These are phyloP conservation scores for Lipomyces oligophaga DNA, from an alignment of 805 yeast genomes.

Conservation along the genomic window DNA sequence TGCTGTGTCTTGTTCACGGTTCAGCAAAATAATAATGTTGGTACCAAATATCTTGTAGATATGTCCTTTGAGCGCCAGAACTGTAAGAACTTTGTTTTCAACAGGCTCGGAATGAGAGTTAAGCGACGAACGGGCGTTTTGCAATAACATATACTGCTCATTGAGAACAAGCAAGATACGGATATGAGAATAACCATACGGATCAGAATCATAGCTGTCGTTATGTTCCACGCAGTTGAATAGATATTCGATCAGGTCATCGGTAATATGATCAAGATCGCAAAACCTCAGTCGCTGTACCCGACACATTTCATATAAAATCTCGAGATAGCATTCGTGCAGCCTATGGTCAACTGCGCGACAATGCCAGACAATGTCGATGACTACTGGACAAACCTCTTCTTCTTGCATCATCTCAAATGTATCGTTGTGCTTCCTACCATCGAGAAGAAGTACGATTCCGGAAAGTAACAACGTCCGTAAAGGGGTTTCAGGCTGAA, in stretches of 20 bases:
- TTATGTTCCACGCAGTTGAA: slow-evolving; percentile 45
- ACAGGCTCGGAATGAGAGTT: background rate
- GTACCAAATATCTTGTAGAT: slow-evolving; percentile 58
- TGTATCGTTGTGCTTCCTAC: slow-evolving; percentile 43
- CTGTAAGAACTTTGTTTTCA: slow-evolving; percentile 53
- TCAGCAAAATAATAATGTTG: slow-evolving; percentile 67
- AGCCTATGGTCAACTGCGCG: slow-evolving; percentile 32
- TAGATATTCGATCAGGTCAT: slow-evolving; percentile 47
- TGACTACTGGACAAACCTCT: slow-evolving; percentile 50
- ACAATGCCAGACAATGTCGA: slow-evolving; percentile 40
- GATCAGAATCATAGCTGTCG: slow-evolving; percentile 44
- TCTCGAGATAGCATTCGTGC: slow-evolving; percentile 47
- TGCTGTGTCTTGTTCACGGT: slow-evolving; percentile 61
- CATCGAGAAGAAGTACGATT: slow-evolving; percentile 45
- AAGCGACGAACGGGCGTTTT: slow-evolving; percentile 1
- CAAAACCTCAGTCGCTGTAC: slow-evolving; percentile 44
- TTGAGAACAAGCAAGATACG: slow-evolving; percentile 69
- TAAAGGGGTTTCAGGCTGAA: slow-evolving; percentile 19
- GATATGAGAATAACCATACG: slow-evolving; percentile 63
- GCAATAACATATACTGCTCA: slow-evolving; percentile 79
- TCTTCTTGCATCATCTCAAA: slow-evolving; percentile 49
- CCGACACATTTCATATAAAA: slow-evolving; percentile 54
- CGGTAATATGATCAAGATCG: slow-evolving; percentile 45
- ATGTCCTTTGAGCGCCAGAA: slow-evolving; percentile 46
- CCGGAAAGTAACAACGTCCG: slow-evolving; percentile 43